Base-by-base conservation (phyloP, 495 filamentous ascomycete genomes). In the Hypoxylon crocopeplum region DNA sequence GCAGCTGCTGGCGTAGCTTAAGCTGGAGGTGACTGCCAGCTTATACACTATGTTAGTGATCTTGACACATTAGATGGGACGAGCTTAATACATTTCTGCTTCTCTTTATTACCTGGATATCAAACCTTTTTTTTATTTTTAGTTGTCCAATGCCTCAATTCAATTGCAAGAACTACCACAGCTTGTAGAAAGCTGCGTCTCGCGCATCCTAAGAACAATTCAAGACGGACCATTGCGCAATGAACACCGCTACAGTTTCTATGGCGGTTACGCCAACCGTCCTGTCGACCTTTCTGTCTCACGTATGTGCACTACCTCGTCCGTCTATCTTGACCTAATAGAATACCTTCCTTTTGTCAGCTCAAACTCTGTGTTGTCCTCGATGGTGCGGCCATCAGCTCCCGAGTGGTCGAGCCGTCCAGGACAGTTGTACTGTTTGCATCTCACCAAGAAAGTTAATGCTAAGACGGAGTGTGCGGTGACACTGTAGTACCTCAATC, bases 211-310 rank as follows among this genome's bases (percentile, higher is more conserved):
- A 16, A 33, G 1, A 32, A 41, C 3, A n/a, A 53, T 52, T 52
- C 4, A n/a, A 34, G 4, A 6, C 38, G 25, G 27, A 7, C 3
- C 8, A 17, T 7, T 7, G 36, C 74, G 39, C 29, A 36, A 79
- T 94, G 71, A 91, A 90, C 70, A 93, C 89, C 5, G 77, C 90
- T 25, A 82, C 88, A 2, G 82, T 94, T 32, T 79, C 81, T 24
- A 78, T 87, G 54, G 90, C 88, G 22, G 83, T 96, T 32, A 88
- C 90, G 56, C 91, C 91, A 11, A 86, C 87, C 1, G 87, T 93
- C 25, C 74, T 95, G 25, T 85, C 87, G 38, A 93, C 91, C 5
- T 84, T 89, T 47, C 71, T 95, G 65, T 85, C 83, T 62, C 91
- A 96, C 79, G 89, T 91, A 78, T 63, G 80, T 75, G 25, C 4